Evolutionary conservation across 768 basidiomycete genomes (phyloP).

Genomic region (Boletus huronensis): DNA sequence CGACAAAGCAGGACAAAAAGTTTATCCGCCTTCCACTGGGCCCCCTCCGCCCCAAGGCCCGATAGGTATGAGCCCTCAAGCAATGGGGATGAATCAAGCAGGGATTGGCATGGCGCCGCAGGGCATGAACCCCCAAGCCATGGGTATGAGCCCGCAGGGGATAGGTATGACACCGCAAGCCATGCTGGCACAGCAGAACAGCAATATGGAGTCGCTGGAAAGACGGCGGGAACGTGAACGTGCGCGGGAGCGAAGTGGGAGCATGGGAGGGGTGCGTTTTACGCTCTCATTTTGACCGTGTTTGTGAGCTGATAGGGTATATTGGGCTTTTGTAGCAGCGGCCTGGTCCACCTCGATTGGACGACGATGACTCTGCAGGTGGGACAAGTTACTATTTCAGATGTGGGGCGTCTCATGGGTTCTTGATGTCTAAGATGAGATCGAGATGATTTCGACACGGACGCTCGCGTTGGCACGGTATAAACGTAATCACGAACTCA

Average conservation of each 20-base stretch:
- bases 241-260: constrained; percentile 43
- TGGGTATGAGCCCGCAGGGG: constrained; percentile 22
- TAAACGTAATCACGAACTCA: constrained; percentile 76
- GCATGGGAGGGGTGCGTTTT: constrained; percentile 38
- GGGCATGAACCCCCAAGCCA: constrained; percentile 23
- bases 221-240: constrained; percentile 59
- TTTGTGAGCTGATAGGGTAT: not conserved
- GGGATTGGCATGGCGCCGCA: constrained; percentile 26
- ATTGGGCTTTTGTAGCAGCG: constrained; percentile 22
- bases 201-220: constrained; percentile 68
- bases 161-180: constrained; percentile 45
- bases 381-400: constrained; percentile 1
- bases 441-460: constrained; percentile 68
- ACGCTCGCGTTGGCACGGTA: constrained; percentile 71
- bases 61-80: constrained; percentile 26
- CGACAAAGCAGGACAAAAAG: constrained; percentile 71
- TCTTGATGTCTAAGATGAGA: constrained; percentile 45
- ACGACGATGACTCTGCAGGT: constrained; percentile 72
- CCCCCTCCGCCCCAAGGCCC: constrained; percentile 31
- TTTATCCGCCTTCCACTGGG: constrained; percentile 34
- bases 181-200: constrained; percentile 71
- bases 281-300: not conserved
- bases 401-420: not conserved
- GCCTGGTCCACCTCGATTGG: constrained; percentile 32
- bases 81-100: constrained; percentile 24